Base-by-base conservation (phyloP, 2,329 filamentous ascomycete genomes). In the Talaromyces atroroseus region DNA sequence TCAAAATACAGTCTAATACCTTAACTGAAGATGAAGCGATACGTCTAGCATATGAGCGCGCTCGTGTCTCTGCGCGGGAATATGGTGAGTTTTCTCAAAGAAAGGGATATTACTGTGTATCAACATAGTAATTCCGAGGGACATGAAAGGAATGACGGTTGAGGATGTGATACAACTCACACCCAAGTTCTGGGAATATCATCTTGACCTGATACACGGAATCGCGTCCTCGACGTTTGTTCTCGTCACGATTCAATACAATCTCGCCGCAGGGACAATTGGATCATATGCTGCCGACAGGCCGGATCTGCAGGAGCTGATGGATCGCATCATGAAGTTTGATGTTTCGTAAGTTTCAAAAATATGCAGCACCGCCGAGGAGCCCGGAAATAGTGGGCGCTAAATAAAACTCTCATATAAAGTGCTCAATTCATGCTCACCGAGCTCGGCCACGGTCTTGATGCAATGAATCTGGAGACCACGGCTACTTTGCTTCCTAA, bases 181-280 rank as follows among this genome's bases (percentile, higher is more conserved):
- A n/a, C 56, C 56, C 12, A 58, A 58, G 20, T 58, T 58, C 11
- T 58, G 52, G 52, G 44, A 58, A 34, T 24, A 50, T 2, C 56
- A 58, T 23, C 20, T 34, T 1, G 56, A 58, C 24, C 11, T 58
- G 23, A 51, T 95, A 90, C 71, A 95, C 92, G 61, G 95, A 90
- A 77, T 95, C 90, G 69, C 95, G 95, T 61, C 88, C 91, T 76
- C 95, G 90, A 91, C 91, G 95, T 44, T 88, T 46, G 62, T 54
- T 11, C 44, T 61, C 3, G 47, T 62, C 5, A 61, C 54, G 11
- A 62, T 64, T 10, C 64, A 65, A 8, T 60, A 54, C 40, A 65
- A 65, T 45, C 54, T 64, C 0, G 58, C 60, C 10, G 63, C 58
- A 10, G 62, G 63, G 3, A 65, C 62, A 1, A 48, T 64, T n/a